Conservation (phyloP, 2,329 filamentous ascomycete genomes). For the Paecilomyces variotii region DNA sequence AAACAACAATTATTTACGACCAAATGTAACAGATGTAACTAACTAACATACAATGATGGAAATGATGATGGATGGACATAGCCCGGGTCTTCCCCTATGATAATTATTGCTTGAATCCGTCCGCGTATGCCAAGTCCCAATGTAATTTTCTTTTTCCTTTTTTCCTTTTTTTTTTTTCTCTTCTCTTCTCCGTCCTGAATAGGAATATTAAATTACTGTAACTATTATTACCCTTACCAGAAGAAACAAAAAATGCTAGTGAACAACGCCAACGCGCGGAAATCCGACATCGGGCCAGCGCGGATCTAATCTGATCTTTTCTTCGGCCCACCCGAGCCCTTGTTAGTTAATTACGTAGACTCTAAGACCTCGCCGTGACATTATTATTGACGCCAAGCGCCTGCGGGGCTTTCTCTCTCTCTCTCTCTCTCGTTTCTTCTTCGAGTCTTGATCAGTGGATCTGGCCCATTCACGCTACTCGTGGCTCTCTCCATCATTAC, state of each 20-base stretch:
- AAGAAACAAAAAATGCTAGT: not conserved
- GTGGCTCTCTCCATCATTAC: not conserved
- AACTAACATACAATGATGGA: too few species aligned
- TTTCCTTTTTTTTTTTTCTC: too few species aligned
- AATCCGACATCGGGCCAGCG: conserved; percentile 4
- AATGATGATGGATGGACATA: too few species aligned
- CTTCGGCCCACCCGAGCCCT: not conserved
- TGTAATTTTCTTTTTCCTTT: too few species aligned
- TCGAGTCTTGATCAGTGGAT: not conserved
- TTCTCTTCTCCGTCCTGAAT: too few species aligned
- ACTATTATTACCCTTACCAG: not conserved
- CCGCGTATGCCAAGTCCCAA: too few species aligned
- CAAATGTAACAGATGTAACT: too few species aligned
- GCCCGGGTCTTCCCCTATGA: too few species aligned
- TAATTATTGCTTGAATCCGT: too few species aligned
- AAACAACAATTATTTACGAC: too few species aligned
- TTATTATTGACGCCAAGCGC: not conserved
- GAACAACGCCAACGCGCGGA: not conserved
- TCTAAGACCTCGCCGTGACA: not conserved
- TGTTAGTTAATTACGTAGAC: too few species aligned
- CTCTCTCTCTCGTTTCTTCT: not conserved
- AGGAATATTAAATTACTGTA: too few species aligned
- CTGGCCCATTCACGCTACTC: not conserved
- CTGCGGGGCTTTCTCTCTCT: not conserved
- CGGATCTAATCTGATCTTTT: conserved; percentile 12